Evolutionary conservation across 1,139 yeast species (phyloP).

Genomic region (Blastobotrys capitulatus): DNA sequence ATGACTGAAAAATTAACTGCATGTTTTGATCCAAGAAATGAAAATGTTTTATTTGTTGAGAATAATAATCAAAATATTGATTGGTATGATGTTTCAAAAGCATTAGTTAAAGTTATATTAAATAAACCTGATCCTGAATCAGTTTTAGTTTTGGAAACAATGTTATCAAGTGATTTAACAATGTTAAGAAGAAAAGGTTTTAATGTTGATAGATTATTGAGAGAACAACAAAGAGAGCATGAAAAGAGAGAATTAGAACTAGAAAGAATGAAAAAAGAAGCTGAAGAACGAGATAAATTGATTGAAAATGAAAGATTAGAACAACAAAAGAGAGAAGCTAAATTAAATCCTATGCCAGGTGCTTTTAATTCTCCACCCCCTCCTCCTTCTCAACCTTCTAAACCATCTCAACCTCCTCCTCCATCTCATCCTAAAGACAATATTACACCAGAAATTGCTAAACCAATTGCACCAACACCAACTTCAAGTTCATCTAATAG

Average conservation of each 20-base stretch:
- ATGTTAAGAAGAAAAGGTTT: constrained; percentile 36
- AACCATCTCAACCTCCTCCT: not conserved
- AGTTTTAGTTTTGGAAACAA: constrained; percentile 36
- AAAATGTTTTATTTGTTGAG: constrained; percentile 17
- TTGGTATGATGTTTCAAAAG: constrained; percentile 37
- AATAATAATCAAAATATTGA: constrained; percentile 22
- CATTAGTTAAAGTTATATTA: constrained; percentile 29
- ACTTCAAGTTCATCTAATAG: not conserved
- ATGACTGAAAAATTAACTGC: constrained; percentile 20
- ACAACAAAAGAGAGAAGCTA: constrained; percentile 1
- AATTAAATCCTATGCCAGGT: constrained; percentile 4
- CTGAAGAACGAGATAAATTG: constrained; percentile 10
- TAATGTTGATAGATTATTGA: constrained; percentile 34
- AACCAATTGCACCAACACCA: not conserved
- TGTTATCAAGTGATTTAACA: constrained; percentile 30
- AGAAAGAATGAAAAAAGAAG: constrained; percentile 12
- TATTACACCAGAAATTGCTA: too few species aligned
- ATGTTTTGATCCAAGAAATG: constrained; percentile 17
- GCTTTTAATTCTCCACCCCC: constrained; percentile 1
- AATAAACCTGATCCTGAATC: constrained; percentile 36
- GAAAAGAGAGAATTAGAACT: constrained; percentile 14
- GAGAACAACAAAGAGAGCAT: constrained; percentile 22
- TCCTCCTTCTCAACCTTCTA: not conserved
- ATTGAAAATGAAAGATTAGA: constrained; percentile 11
- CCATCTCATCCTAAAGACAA: too few species aligned